Conservation (phyloP, 139 green algal species). For the Raphidocelis subcapitata region DNA sequence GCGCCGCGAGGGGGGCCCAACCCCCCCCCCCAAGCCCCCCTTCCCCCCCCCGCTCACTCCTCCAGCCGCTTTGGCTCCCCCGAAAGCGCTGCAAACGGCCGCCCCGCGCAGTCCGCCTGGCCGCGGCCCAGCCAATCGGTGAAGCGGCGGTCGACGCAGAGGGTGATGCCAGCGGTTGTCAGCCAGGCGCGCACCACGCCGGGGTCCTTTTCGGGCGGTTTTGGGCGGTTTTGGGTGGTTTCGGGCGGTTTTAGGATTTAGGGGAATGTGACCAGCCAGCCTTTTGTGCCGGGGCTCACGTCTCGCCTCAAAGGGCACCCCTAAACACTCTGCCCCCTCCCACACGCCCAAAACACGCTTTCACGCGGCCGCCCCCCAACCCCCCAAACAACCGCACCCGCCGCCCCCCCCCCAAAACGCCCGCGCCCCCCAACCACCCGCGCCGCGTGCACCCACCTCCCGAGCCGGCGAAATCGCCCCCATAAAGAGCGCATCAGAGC, state of each 20-base stretch:
- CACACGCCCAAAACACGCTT: too few relatives aligned
- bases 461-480: conserved; percentile 18
- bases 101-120: conserved; percentile 19
- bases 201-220: conserved; percentile 21
- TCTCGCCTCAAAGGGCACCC: too few relatives aligned
- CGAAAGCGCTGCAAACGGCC: not conserved
- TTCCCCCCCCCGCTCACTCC: conserved; percentile 5
- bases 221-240: not conserved
- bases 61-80: not conserved
- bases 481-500: conserved; percentile 37
- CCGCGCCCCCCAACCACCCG: not conserved
- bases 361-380: too few relatives aligned
- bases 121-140: conserved; percentile 36
- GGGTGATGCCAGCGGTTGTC: conserved; percentile 25
- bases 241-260: too few relatives aligned
- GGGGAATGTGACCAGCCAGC: too few relatives aligned
- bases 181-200: conserved; percentile 17
- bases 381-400: too few relatives aligned
- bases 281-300: too few relatives aligned
- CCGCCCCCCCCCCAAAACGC: too few relatives aligned
- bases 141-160: conserved; percentile 43
- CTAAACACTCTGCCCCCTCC: too few relatives aligned
- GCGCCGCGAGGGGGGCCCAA: too few relatives aligned
- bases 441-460: too few relatives aligned
- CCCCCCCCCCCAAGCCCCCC: too few relatives aligned